Evolutionary conservation across 2,329 filamentous ascomycete genomes (phyloP).

Genomic region (Fusarium falciforme): DNA sequence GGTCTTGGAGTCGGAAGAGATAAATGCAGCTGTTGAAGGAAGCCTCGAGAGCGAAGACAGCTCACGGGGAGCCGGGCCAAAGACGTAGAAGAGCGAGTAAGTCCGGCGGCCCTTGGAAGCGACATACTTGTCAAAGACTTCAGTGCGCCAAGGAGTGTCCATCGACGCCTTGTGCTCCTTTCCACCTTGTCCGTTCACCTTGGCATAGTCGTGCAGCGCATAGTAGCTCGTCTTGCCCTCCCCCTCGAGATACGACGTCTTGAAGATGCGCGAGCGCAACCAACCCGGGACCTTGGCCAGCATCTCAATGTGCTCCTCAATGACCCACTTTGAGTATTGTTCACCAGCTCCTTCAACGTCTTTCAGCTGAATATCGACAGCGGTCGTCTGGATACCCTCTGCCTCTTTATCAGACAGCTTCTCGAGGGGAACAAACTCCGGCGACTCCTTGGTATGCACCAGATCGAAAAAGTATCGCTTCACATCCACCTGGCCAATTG

Average conservation of each 20-base stretch:
- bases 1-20: conserved; percentile 65
- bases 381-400: conserved; percentile 70
- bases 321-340: conserved; percentile 75
- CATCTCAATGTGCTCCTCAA: conserved; percentile 79
- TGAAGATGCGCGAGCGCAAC: conserved; percentile 78
- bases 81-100: conserved; percentile 82
- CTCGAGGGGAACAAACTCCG: conserved; percentile 70
- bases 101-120: conserved; percentile 66
- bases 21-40: conserved; percentile 61
- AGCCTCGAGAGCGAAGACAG: conserved; percentile 66
- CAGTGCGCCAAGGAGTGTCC: conserved; percentile 69
- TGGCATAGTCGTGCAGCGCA: conserved; percentile 78
- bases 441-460: conserved; percentile 65
- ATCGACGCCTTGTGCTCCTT: conserved; percentile 72
- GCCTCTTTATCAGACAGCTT: conserved; percentile 68
- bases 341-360: conserved; percentile 61
- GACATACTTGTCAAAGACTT: conserved; percentile 70
- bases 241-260: conserved; percentile 72
- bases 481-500: conserved; percentile 70
- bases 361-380: conserved; percentile 68
- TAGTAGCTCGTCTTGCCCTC: conserved; percentile 65
- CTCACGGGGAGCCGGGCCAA: conserved; percentile 79
- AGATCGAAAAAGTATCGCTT: conserved; percentile 78
- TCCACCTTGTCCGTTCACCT: conserved; percentile 74
- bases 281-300: conserved; percentile 82